Conservation (phyloP, 805 yeast species). For the Wickerhamomyces kurtzmanii region DNA sequence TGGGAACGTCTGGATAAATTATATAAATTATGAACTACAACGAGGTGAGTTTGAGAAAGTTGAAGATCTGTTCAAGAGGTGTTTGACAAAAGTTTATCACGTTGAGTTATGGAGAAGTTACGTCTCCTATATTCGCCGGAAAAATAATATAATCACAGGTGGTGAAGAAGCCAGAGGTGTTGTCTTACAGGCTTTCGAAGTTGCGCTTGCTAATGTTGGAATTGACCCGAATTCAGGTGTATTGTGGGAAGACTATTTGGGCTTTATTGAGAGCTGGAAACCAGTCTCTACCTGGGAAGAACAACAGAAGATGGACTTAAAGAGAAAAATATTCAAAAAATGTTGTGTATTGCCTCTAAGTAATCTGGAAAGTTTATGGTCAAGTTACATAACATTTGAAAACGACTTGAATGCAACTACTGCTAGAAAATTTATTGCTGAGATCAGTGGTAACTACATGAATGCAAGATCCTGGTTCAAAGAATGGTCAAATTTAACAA, state of each 20-base stretch:
- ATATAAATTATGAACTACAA: conserved; percentile 53
- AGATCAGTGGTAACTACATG: conserved; percentile 79
- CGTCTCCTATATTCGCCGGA: conserved; percentile 64
- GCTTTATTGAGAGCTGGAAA: conserved; percentile 67
- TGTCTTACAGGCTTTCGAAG: conserved; percentile 74
- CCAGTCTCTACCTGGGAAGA: conserved; percentile 79
- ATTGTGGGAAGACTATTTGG: conserved; percentile 79
- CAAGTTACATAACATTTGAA: conserved; percentile 75
- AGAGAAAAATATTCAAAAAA: conserved; percentile 62
- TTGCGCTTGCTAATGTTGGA: conserved; percentile 73
- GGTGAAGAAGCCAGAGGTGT: conserved; percentile 71
- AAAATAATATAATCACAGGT: conserved; percentile 61
- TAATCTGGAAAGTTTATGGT: conserved; percentile 73
- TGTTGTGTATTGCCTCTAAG: conserved; percentile 69
- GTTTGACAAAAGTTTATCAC: conserved; percentile 52
- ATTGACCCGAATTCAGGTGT: conserved; percentile 61
- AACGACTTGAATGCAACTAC: conserved; percentile 63
- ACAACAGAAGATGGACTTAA: conserved; percentile 68
- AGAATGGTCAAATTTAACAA: conserved; percentile 56
- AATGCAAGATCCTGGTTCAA: conserved; percentile 68
- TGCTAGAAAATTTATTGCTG: conserved; percentile 79
- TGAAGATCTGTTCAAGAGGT: conserved; percentile 54
- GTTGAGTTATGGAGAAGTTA: conserved; percentile 71
- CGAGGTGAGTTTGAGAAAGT: conserved; percentile 59
- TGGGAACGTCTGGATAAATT: conserved; percentile 66